phyloP scores from a whole-genome alignment of 306 rosid species.

The Dalbergia cochinchinensis region DNA sequence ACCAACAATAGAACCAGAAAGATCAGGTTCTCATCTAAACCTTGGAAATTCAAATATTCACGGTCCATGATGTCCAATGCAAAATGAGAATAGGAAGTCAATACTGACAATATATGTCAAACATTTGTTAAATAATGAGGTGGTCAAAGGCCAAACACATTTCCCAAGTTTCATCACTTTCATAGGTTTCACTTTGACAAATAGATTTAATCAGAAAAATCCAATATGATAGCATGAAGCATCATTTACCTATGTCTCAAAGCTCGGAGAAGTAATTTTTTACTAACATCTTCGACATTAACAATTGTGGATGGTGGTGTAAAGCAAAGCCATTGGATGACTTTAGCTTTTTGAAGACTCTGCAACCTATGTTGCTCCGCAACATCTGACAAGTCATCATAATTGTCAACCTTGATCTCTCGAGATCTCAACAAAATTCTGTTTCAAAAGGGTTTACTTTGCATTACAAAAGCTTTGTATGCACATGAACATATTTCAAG shows the following conservation, averaged over 20 bases:
- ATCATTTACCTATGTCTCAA: slow-evolving; percentile 77
- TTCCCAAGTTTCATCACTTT: slow-evolving; percentile 33
- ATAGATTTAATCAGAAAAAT: slow-evolving; percentile 38
- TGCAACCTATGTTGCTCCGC: slow-evolving; percentile 91
- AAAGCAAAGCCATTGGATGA: slow-evolving; percentile 97
- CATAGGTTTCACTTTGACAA: slow-evolving; percentile 30
- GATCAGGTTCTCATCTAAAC: slow-evolving; percentile 31
- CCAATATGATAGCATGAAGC: slow-evolving; percentile 31
- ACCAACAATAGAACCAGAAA: slow-evolving; percentile 34
- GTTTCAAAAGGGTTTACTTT: slow-evolving; percentile 52
- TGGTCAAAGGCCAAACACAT: slow-evolving; percentile 16
- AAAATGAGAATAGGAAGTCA: slow-evolving; percentile 41
- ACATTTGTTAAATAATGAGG: slow-evolving; percentile 14
- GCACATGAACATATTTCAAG: slow-evolving; percentile 29
- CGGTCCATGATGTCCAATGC: slow-evolving; percentile 15
- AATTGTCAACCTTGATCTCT: slow-evolving; percentile 75
- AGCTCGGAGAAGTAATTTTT: slow-evolving; percentile 83
- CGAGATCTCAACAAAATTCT: slow-evolving; percentile 94
- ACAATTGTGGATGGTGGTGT: slow-evolving; percentile 93
- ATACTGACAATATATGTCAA: slow-evolving; percentile 21
- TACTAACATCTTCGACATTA: slow-evolving; percentile 72
- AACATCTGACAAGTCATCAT: slow-evolving; percentile 73
- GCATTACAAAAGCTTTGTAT: slow-evolving; percentile 27
- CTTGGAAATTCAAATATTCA: slow-evolving; percentile 31
- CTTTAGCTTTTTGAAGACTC: slow-evolving; percentile 95